Conservation (phyloP, 352 stramenopile genomes). For the Plasmopara muralis region DNA sequence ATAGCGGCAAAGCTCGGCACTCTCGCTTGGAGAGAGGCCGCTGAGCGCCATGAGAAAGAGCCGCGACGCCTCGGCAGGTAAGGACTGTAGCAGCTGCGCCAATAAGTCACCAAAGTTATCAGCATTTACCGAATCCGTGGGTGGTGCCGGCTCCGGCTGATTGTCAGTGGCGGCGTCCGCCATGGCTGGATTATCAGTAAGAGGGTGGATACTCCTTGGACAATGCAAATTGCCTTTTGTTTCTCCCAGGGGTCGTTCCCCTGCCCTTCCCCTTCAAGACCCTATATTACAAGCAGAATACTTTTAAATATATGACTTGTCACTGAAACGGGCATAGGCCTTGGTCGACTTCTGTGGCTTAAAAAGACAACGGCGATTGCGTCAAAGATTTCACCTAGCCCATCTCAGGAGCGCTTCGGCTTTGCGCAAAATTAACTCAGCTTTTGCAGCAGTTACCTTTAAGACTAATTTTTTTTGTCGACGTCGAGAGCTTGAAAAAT, state of each 20-base stretch:
- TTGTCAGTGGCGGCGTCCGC: conserved; percentile 25
- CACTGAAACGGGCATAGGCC: not conserved
- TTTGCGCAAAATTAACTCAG: no score
- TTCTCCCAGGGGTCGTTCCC: not conserved
- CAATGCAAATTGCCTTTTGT: not conserved
- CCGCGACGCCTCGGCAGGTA: conserved; percentile 60
- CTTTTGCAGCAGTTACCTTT: no score
- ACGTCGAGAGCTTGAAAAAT: no score
- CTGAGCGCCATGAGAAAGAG: conserved; percentile 75
- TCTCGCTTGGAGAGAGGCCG: conserved; percentile 62
- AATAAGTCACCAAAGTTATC: conserved; percentile 71
- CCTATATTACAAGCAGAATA: conserved; percentile 1
- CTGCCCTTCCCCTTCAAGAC: not conserved
- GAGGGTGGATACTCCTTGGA: not conserved
- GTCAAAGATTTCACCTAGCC: not conserved
- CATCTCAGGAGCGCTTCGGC: no score
- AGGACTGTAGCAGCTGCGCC: conserved; percentile 60
- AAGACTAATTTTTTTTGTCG: no score
- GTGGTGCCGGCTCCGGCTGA: conserved; percentile 28
- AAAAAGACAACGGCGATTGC: not conserved
- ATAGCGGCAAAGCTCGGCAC: conserved; percentile 70
- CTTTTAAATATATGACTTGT: not conserved
- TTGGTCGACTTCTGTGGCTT: not conserved
- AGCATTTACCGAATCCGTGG: conserved; percentile 15
- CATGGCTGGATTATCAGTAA: conserved; percentile 6